phyloP scores from a whole-genome alignment of 805 yeast genomes.

The Candida ortonii region DNA sequence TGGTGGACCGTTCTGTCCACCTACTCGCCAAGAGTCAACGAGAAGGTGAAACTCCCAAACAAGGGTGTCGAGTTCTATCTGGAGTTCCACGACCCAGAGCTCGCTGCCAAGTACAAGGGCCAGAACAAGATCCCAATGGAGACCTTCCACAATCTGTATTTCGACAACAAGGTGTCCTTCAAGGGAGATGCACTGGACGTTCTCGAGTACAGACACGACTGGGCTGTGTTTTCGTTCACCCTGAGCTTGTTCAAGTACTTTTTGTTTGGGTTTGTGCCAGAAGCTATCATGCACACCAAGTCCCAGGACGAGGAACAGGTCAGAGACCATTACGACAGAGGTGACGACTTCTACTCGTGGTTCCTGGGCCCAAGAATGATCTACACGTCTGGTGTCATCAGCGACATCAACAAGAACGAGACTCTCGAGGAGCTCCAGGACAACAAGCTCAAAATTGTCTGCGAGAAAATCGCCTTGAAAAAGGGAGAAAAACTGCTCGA shows the following conservation, averaged over 20 bases:
- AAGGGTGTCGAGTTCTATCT: slow-evolving; percentile 76
- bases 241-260: slow-evolving; percentile 72
- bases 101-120: slow-evolving; percentile 69
- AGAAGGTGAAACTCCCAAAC: slow-evolving; percentile 71
- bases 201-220: slow-evolving; percentile 85
- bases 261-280: slow-evolving; percentile 86
- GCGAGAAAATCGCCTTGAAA: slow-evolving; percentile 76
- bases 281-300: slow-evolving; percentile 85
- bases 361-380: slow-evolving; percentile 93
- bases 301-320: slow-evolving; percentile 97
- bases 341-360: slow-evolving; percentile 93
- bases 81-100: slow-evolving; percentile 73
- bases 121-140: slow-evolving; percentile 82
- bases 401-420: slow-evolving; percentile 69
- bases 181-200: slow-evolving; percentile 85
- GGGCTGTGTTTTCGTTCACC: slow-evolving; percentile 84
- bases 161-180: slow-evolving; percentile 78
- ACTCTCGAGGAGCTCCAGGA: slow-evolving; percentile 80
- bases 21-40: slow-evolving; percentile 77
- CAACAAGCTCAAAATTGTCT: slow-evolving; percentile 82
- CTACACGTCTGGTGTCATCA: slow-evolving; percentile 82
- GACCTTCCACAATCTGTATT: slow-evolving; percentile 85
- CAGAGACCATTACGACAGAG: slow-evolving; percentile 92
- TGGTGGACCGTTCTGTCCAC: slow-evolving; percentile 81
- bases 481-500: slow-evolving; percentile 76